phyloP scores from a whole-genome alignment of 2,329 filamentous ascomycete genomes.

The Fusarium mundagurra region DNA sequence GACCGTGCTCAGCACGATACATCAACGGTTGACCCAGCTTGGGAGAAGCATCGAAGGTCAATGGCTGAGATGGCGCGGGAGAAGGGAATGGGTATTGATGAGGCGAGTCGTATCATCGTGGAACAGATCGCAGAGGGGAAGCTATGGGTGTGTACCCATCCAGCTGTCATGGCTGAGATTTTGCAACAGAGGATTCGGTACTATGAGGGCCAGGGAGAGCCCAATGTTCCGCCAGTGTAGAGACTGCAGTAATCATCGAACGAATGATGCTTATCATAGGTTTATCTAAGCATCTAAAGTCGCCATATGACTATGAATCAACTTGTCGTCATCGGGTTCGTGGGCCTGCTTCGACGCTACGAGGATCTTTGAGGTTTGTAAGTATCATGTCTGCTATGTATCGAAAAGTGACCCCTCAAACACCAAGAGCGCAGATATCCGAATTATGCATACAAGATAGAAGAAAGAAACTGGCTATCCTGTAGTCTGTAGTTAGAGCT shows the following conservation, averaged over 20 bases:
- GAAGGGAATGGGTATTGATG: background rate
- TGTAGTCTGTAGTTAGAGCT: background rate
- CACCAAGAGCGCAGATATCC: fast-evolving
- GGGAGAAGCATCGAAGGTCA: background rate
- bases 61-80: background rate
- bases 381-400: fast-evolving
- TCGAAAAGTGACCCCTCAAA: fast-evolving
- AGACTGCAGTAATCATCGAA: too few species aligned
- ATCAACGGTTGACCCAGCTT: background rate
- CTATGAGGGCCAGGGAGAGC: background rate
- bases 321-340: too few species aligned
- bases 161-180: background rate
- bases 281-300: too few species aligned
- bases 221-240: fast-evolving
- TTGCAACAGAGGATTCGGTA: background rate
- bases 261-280: too few species aligned
- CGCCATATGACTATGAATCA: background rate
- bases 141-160: background rate
- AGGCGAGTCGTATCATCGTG: background rate
- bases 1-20: background rate
- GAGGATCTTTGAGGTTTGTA: fast-evolving
- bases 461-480: fast-evolving
- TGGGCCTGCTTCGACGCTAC: fast-evolving
- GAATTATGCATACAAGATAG: fast-evolving
- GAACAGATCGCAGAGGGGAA: background rate